Evolutionary conservation across 768 basidiomycete species (phyloP).

Genomic region (Bullera alba): DNA sequence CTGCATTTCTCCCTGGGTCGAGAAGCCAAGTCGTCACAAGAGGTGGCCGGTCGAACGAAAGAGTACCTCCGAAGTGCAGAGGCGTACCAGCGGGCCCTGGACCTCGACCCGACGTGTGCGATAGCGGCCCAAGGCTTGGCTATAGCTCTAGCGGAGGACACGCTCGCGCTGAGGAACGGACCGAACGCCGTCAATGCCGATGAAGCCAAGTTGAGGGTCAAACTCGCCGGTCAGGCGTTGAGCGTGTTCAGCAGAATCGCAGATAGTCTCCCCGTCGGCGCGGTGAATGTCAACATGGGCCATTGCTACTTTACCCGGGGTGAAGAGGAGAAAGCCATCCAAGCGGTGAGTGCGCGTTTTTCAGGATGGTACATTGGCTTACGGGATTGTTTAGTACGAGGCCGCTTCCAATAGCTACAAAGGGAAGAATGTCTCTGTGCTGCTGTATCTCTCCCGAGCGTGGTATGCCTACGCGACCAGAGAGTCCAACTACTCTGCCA

Average conservation of each 20-base stretch:
- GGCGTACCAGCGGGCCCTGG: slow-evolving; percentile 85
- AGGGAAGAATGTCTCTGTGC: slow-evolving; percentile 64
- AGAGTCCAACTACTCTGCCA: slow-evolving; percentile 71
- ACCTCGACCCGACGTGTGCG: slow-evolving; percentile 74
- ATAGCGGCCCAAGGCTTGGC: slow-evolving; percentile 93
- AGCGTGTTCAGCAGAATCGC: slow-evolving; percentile 84
- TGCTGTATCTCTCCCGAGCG: slow-evolving; percentile 80
- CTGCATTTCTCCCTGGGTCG: slow-evolving; percentile 77
- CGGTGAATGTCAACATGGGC: slow-evolving; percentile 91
- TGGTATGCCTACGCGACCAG: slow-evolving; percentile 93
- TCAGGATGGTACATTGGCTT: not conserved
- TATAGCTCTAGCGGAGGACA: slow-evolving; percentile 87
- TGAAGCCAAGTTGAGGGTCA: slow-evolving; percentile 58
- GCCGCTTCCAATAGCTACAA: slow-evolving; percentile 75
- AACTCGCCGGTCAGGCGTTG: slow-evolving; percentile 72
- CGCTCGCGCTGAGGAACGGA: slow-evolving; percentile 56
- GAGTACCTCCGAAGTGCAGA: slow-evolving; percentile 78
- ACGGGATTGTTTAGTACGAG: slow-evolving; percentile 61
- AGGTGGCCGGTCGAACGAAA: slow-evolving; percentile 62
- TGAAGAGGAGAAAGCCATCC: slow-evolving; percentile 91
- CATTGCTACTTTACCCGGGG: slow-evolving; percentile 90
- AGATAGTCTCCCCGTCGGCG: slow-evolving; percentile 72
- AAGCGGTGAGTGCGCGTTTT: slow-evolving; percentile 62
- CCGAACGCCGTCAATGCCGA: slow-evolving; percentile 50
- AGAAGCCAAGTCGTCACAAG: slow-evolving; percentile 60